Conservation (phyloP, 2,329 filamentous ascomycete genomes). For the Paraconiothyrium brasiliense region DNA sequence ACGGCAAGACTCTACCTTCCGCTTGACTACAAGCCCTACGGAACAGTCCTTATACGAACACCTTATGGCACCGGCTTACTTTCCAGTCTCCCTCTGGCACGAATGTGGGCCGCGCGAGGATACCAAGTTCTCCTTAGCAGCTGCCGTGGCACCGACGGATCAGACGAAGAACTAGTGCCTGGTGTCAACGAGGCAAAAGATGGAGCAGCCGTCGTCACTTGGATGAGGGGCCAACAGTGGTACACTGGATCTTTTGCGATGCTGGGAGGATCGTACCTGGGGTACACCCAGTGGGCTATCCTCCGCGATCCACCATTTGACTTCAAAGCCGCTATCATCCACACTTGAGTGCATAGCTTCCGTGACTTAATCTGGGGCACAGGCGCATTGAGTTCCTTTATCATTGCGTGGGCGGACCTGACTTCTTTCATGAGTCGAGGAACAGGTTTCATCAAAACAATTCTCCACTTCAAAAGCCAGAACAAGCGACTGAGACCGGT, state of each 20-base stretch:
- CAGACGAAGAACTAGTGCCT: slow-evolving; percentile 24
- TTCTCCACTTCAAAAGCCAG: too few relatives aligned
- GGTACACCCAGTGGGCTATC: slow-evolving; percentile 26
- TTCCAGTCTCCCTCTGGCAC: background rate
- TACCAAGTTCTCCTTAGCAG: slow-evolving; percentile 25
- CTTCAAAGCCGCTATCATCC: slow-evolving; percentile 21
- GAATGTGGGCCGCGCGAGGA: slow-evolving; percentile 21
- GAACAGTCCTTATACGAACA: slow-evolving; percentile 22
- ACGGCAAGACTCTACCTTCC: slow-evolving; percentile 14
- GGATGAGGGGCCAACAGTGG: slow-evolving; percentile 22
- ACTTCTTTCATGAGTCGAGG: background rate
- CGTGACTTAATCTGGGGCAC: slow-evolving; percentile 15
- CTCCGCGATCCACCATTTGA: slow-evolving; percentile 23
- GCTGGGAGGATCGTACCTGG: slow-evolving; percentile 19
- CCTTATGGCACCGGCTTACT: slow-evolving; percentile 24
- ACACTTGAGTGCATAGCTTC: slow-evolving; percentile 20
- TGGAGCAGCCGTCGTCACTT: slow-evolving; percentile 20
- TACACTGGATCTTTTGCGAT: too few relatives aligned
- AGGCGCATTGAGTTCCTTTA: slow-evolving; percentile 18
- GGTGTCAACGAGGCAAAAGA: slow-evolving; percentile 23
- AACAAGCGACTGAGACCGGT: too few relatives aligned
- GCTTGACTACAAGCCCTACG: slow-evolving; percentile 15
- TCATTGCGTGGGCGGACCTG: slow-evolving; percentile 16
- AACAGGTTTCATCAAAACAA: background rate
- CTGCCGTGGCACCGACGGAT: slow-evolving; percentile 26